phyloP scores from a whole-genome alignment of 2,329 filamentous ascomycete species.

The Colletotrichum cordylinicola region DNA sequence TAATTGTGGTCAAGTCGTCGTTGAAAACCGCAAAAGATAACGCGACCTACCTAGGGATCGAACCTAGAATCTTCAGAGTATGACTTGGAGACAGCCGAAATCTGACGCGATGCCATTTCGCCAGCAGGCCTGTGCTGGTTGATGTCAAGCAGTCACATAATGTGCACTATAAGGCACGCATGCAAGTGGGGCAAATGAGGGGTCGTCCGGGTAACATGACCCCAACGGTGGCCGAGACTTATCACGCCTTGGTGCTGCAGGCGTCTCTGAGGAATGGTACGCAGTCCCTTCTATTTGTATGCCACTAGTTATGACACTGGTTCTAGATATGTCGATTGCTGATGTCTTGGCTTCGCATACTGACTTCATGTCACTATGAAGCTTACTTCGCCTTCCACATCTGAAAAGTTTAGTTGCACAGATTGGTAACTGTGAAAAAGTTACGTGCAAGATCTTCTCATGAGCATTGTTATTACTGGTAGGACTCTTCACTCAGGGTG shows the following conservation, averaged over 20 bases:
- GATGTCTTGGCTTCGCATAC: background rate
- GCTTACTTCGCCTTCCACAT: background rate
- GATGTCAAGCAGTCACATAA: fast-evolving
- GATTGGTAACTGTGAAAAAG: no score
- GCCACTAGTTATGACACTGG: background rate
- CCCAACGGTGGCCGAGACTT: background rate
- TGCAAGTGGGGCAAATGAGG: background rate
- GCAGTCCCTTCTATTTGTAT: background rate
- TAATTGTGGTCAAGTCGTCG: no score
- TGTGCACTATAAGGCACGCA: background rate
- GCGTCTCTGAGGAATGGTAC: background rate
- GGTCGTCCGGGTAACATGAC: background rate
- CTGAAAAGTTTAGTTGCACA: background rate
- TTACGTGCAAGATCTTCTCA: no score
- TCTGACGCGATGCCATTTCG: conserved; percentile 24
- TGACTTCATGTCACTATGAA: background rate
- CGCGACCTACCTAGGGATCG: conserved; percentile 18
- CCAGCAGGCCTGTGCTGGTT: conserved; percentile 9
- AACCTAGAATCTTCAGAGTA: conserved; percentile 22
- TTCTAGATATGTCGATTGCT: background rate
- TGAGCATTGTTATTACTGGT: no score
- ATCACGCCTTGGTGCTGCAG: background rate
- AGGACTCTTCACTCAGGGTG: background rate
- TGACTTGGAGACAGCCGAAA: conserved; percentile 12
- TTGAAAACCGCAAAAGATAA: background rate